Evolutionary conservation across 129 eudicot species (phyloP).

Genomic region (Solidago caesia): DNA sequence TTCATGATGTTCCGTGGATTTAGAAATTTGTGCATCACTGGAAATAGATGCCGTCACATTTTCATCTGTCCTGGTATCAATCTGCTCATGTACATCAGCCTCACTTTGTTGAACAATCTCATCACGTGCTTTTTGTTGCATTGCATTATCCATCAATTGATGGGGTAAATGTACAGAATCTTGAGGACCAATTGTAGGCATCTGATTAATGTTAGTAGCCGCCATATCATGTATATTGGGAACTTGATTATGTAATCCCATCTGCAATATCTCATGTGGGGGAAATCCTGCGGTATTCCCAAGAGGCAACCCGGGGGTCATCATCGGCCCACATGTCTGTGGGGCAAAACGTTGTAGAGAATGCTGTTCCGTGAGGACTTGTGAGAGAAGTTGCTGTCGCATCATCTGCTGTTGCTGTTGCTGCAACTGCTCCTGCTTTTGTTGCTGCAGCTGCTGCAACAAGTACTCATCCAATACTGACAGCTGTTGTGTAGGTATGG

Average conservation of each 20-base stretch:
- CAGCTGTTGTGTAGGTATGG: conserved; percentile 57
- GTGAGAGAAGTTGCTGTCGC: conserved; percentile 75
- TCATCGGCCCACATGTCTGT: conserved; percentile 49
- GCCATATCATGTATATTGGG: conserved; percentile 35
- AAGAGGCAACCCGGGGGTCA: background rate
- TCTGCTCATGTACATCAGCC: conserved; percentile 42
- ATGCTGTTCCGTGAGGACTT: conserved; percentile 53
- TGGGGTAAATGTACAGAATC: conserved; percentile 59
- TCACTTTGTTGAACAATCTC: conserved; percentile 24
- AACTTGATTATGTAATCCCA: conserved; percentile 48
- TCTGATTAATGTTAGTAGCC: conserved; percentile 26
- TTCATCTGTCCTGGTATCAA: conserved; percentile 21
- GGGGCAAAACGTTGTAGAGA: conserved; percentile 50
- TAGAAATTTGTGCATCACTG: conserved; percentile 26
- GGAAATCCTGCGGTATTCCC: conserved; percentile 24
- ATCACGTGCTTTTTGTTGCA: background rate
- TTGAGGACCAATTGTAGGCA: conserved; percentile 40
- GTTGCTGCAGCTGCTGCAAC: conserved; percentile 75
- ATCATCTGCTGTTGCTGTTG: conserved; percentile 63
- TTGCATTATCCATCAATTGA: conserved; percentile 43
- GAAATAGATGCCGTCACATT: conserved; percentile 21
- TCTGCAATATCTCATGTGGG: conserved; percentile 51
- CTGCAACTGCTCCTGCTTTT: conserved; percentile 65
- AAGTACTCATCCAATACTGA: conserved; percentile 63
- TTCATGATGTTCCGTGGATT: conserved; percentile 24